A percentile compares a stretch with the other conserved stretches of the same genome.
phyloP scores from a whole-genome alignment of 257 asterid species.

The Scutellaria galericulata region DNA sequence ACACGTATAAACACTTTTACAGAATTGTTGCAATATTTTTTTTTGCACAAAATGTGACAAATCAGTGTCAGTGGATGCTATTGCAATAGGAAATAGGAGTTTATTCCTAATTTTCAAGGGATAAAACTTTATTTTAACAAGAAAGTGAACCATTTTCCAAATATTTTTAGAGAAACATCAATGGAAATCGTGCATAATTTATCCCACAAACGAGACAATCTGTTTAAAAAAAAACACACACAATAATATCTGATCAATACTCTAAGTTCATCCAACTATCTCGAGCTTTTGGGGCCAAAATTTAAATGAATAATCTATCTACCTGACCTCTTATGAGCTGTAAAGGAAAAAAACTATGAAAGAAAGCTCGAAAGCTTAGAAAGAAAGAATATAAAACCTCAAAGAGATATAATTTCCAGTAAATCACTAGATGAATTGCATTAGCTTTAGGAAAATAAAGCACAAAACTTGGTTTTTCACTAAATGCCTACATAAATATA shows the following conservation, averaged over 20 bases:
- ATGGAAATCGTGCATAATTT: not conserved
- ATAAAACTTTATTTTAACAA: not conserved
- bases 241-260: not conserved
- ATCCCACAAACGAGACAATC: not conserved
- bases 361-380: constrained; percentile 10
- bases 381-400: constrained; percentile 5
- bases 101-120: not conserved
- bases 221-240: too few relatives aligned
- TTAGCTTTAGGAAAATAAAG: not conserved
- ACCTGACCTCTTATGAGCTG: not conserved
- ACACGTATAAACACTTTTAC: not conserved
- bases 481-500: not conserved
- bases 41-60: constrained; percentile 10
- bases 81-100: not conserved
- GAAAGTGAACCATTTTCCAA: constrained; percentile 14
- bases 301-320: not conserved
- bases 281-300: constrained; percentile 14
- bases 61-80: not conserved
- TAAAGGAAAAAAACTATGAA: not conserved
- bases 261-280: constrained; percentile 11
- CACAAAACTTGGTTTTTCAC: not conserved
- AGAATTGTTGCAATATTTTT: constrained; percentile 3
- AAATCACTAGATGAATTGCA: not conserved
- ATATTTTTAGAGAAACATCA: not conserved
- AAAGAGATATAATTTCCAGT: not conserved